Percentiles rank a stretch among this genome's conserved stretches.
These are phyloP conservation scores for Datisca glomerata DNA, from an alignment of 306 rosid species.

Conservation along the genomic window DNA sequence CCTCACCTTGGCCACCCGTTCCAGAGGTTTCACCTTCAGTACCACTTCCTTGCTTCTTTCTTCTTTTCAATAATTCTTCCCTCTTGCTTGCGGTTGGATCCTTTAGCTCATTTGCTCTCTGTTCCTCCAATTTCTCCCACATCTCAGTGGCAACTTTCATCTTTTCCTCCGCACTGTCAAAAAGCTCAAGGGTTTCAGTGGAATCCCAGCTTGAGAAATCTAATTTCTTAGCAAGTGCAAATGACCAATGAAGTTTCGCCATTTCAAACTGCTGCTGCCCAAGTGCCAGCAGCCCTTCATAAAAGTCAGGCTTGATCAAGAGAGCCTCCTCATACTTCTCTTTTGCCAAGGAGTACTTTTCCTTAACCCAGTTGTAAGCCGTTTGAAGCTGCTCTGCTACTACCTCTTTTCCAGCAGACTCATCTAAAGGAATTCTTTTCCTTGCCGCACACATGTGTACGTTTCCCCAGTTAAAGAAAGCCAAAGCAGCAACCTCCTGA, in stretches of 20 bases:
- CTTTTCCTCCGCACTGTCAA: slow-evolving; percentile 80
- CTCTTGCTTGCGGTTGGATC: slow-evolving; percentile 76
- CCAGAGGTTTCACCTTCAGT: slow-evolving; percentile 49
- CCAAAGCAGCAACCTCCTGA: slow-evolving; percentile 98
- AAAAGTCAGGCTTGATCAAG: slow-evolving; percentile 77
- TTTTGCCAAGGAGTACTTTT: slow-evolving; percentile 77
- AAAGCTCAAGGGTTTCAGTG: slow-evolving; percentile 60
- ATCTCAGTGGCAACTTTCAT: slow-evolving; percentile 91
- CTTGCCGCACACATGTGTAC: slow-evolving; percentile 97
- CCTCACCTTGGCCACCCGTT: slow-evolving; percentile 39
- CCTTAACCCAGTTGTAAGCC: slow-evolving; percentile 96
- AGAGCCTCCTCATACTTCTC: slow-evolving; percentile 90
- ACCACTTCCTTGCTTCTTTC: slow-evolving; percentile 51
- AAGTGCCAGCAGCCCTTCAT: slow-evolving; percentile 84
- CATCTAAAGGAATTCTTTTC: slow-evolving; percentile 87
- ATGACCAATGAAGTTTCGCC: slow-evolving; percentile 99
- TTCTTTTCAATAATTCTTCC: slow-evolving; percentile 66
- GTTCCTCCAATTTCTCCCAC: slow-evolving; percentile 98
- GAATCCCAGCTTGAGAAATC: slow-evolving; percentile 70
- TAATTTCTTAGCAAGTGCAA: slow-evolving; percentile 78
- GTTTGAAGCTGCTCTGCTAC: slow-evolving; percentile 72
- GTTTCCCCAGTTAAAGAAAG: slow-evolving; percentile 96
- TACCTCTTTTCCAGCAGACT: slow-evolving; percentile 63
- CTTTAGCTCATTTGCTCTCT: slow-evolving; percentile 67
- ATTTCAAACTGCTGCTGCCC: slow-evolving; percentile 96